These are phyloP conservation scores for Xylaria sp. DNA, from an alignment of 2,329 filamentous ascomycete species.

Conservation along the genomic window DNA sequence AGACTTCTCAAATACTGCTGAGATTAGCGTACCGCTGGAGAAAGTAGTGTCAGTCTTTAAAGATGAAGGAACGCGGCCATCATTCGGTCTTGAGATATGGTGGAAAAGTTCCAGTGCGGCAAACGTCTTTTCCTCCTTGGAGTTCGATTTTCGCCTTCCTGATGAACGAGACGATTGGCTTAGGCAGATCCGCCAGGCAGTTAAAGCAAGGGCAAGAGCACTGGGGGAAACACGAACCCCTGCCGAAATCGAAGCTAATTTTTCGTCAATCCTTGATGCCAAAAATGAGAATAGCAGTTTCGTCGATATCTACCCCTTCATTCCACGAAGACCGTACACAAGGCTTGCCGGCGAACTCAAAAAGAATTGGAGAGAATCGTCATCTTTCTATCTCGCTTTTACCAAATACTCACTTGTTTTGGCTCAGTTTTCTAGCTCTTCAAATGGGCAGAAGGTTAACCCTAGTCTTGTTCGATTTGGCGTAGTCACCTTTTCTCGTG, in stretches of 20 bases:
- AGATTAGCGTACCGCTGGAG: conserved; percentile 60
- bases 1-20: conserved; percentile 41
- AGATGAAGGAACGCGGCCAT: conserved; percentile 61
- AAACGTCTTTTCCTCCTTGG: conserved; percentile 59
- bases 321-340: conserved; percentile 58
- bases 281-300: conserved; percentile 55
- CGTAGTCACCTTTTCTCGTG: conserved; percentile 62
- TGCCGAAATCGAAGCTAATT: conserved; percentile 59
- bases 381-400: conserved; percentile 66
- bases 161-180: conserved; percentile 64
- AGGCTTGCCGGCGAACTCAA: conserved; percentile 56
- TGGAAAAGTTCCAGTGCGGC: conserved; percentile 58
- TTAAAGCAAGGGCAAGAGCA: conserved; percentile 46
- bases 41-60: conserved; percentile 64
- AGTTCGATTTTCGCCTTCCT: conserved; percentile 62
- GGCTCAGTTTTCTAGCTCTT: conserved; percentile 61
- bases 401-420: conserved; percentile 65
- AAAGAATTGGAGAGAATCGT: conserved; percentile 59
- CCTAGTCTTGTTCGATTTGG: conserved; percentile 63
- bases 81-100: conserved; percentile 67
- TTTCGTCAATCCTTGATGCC: conserved; percentile 59
- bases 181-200: conserved; percentile 58
- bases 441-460: conserved; percentile 59
- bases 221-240: conserved; percentile 55
- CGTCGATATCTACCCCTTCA: conserved; percentile 64